Conservation (phyloP, 768 basidiomycete species). For the Amanita polypyramis region DNA sequence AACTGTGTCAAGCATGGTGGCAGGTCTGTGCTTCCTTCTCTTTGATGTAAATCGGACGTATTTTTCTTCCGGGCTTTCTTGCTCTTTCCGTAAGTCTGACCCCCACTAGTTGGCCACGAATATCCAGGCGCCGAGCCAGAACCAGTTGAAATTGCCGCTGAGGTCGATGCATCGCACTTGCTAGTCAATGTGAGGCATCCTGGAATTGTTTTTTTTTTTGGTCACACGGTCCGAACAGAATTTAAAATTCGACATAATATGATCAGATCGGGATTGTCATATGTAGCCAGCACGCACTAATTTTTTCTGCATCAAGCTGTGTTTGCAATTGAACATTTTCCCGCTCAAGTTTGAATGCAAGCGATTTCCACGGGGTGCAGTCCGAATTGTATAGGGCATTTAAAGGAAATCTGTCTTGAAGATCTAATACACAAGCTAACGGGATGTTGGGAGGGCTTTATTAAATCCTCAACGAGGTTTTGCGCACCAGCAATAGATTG, state of each 20-base stretch:
- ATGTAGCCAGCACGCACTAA: constrained; percentile 21
- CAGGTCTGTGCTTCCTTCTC: not conserved
- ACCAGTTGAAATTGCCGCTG: not conserved
- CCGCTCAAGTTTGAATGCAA: constrained; percentile 31
- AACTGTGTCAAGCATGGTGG: not conserved
- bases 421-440: constrained; percentile 34
- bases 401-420: constrained; percentile 25
- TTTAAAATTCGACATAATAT: too few species aligned
- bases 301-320: constrained; percentile 30
- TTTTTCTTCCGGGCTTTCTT: constrained; percentile 3
- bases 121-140: not conserved
- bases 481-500: constrained; percentile 31
- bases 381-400: constrained; percentile 12
- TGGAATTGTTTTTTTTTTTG: not conserved
- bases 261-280: not conserved
- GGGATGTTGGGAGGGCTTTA: not conserved
- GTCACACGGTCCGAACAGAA: not conserved
- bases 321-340: constrained; percentile 26
- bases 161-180: not conserved
- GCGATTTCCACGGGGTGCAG: constrained; percentile 27
- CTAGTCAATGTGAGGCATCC: not conserved
- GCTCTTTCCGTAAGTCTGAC: not conserved
- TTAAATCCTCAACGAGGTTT: not conserved
- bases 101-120: not conserved
- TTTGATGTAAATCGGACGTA: not conserved